Conservation (phyloP, 202 grass and related monocot genomes). For the Tripidium arundinaceum region DNA sequence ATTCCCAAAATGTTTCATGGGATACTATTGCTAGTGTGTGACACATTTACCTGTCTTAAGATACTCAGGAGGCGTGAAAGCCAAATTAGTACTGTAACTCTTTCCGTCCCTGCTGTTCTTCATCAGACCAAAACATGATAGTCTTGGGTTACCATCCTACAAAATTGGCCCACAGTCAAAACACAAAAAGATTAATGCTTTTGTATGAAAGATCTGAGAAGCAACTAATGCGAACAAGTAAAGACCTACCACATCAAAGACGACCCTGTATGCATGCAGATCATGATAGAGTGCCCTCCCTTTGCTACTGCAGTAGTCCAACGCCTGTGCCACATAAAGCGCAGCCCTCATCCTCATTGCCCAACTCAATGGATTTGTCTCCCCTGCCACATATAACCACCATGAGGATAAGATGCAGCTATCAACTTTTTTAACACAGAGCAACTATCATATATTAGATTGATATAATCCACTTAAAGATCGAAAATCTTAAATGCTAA, state of each 20-base stretch:
- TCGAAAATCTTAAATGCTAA: neutral
- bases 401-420: neutral
- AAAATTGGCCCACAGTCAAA: neutral
- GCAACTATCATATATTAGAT: neutral
- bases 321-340: conserved; percentile 68
- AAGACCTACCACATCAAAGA: conserved; percentile 71
- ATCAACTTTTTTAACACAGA: neutral
- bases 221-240: neutral
- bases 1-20: neutral
- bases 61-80: conserved; percentile 88
- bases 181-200: neutral
- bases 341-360: conserved; percentile 75
- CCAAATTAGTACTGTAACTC: conserved; percentile 89
- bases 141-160: conserved; percentile 66
- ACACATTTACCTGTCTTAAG: conserved; percentile 61
- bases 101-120: conserved; percentile 94
- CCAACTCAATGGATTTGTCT: conserved; percentile 73
- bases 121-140: conserved; percentile 90
- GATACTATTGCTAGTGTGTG: neutral
- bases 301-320: conserved; percentile 69
- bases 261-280: conserved; percentile 79
- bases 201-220: neutral
- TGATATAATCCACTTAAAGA: neutral
- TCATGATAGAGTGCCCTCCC: conserved; percentile 77
- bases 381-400: conserved; percentile 55